These are phyloP conservation scores for Yamadazyma sp. DNA, from an alignment of 1,139 yeast genomes.

Conservation along the genomic window DNA sequence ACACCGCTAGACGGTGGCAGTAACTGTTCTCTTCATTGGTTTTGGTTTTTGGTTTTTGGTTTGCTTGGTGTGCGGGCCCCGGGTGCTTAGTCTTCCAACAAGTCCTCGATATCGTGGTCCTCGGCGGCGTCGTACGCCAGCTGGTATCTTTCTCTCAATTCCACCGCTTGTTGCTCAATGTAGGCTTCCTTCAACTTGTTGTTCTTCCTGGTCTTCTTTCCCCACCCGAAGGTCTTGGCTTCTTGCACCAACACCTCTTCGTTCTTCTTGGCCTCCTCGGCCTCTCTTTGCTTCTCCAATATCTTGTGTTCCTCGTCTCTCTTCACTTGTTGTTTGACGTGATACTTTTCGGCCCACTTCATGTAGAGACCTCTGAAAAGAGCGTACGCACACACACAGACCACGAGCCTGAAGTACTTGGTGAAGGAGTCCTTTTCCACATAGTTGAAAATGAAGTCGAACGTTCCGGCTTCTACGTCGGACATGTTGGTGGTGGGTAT, in stretches of 20 bases:
- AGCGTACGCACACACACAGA: slow-evolving; percentile 37
- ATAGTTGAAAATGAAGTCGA: slow-evolving; percentile 37
- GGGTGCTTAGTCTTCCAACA: slow-evolving; percentile 58
- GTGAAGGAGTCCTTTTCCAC: slow-evolving; percentile 34
- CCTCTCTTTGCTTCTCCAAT: slow-evolving; percentile 28
- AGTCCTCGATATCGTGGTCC: slow-evolving; percentile 65
- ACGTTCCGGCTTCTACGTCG: slow-evolving; percentile 9
- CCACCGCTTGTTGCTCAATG: slow-evolving; percentile 46
- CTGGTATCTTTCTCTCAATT: slow-evolving; percentile 44
- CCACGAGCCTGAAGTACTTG: slow-evolving; percentile 40
- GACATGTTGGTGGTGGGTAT: slow-evolving; percentile 1
- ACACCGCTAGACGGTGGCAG: not conserved
- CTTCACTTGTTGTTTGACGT: slow-evolving; percentile 50
- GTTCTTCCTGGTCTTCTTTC: slow-evolving; percentile 64
- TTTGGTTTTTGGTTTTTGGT: too few species aligned
- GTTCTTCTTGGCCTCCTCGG: slow-evolving; percentile 32
- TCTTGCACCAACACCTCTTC: slow-evolving; percentile 35
- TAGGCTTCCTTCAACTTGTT: slow-evolving; percentile 55
- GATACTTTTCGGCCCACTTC: slow-evolving; percentile 49
- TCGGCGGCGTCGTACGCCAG: slow-evolving; percentile 55
- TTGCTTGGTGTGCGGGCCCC: too few species aligned
- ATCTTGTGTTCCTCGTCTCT: slow-evolving; percentile 36
- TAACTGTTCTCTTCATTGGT: too few species aligned
- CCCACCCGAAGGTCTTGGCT: slow-evolving; percentile 70
- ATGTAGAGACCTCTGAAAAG: slow-evolving; percentile 38